phyloP scores from a whole-genome alignment of 768 basidiomycete species.

The button mushroom (Agaricus bisporus) region DNA sequence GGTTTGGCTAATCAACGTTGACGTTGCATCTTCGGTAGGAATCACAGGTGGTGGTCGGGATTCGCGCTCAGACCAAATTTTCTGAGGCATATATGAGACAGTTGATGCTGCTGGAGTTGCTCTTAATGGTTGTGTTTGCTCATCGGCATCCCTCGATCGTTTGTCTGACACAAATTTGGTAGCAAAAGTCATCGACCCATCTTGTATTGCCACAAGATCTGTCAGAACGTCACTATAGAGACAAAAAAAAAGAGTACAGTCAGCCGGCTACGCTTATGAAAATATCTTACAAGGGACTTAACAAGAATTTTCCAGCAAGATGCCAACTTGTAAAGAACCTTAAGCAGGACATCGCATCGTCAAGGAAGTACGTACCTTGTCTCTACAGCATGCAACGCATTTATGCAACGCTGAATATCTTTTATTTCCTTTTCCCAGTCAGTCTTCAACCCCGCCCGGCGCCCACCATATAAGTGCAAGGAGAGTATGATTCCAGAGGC shows the following conservation, averaged over 20 bases:
- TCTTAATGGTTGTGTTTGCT: not conserved
- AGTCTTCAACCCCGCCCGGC: constrained; percentile 27
- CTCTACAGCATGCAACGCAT: constrained; percentile 34
- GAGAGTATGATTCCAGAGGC: constrained; percentile 44
- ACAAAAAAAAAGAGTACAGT: too few species aligned
- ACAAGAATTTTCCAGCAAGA: constrained; percentile 30
- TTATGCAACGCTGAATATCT: constrained; percentile 48
- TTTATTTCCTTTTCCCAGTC: constrained; percentile 39
- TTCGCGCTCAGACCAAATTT: too few species aligned
- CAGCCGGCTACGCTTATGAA: too few species aligned
- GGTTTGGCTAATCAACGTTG: too few species aligned
- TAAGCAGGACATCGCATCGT: not conserved
- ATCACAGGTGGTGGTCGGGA: too few species aligned
- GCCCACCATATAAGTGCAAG: constrained; percentile 50
- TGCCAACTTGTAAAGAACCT: constrained; percentile 24
- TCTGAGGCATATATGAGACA: too few species aligned
- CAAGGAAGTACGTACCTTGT: constrained; percentile 18
- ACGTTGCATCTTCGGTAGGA: too few species aligned
- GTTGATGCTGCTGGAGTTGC: not conserved
- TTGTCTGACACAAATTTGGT: not conserved
- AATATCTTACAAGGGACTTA: constrained; percentile 11
- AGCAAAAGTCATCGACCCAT: not conserved
- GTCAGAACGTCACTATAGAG: not conserved
- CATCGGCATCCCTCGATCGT: not conserved
- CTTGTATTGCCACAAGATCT: not conserved